These are phyloP conservation scores for Alternaria gaisen DNA, from an alignment of 2,329 filamentous ascomycete species.

Conservation along the genomic window DNA sequence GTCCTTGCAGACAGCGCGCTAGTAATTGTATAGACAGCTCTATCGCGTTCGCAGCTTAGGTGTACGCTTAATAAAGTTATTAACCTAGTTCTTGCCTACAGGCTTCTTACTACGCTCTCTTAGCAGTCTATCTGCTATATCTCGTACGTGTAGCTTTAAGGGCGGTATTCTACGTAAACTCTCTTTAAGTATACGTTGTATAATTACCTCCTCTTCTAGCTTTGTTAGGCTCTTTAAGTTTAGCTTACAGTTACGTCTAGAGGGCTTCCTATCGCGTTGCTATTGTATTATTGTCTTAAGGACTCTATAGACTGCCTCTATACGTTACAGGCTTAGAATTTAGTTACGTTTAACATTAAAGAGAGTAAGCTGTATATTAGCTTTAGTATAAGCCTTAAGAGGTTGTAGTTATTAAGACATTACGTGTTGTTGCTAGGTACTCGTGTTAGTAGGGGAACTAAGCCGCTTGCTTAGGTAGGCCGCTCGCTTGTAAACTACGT, in stretches of 20 bases:
- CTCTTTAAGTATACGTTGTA: neutral
- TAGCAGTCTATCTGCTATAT: neutral
- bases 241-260: neutral
- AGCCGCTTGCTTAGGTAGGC: no score
- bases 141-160: neutral
- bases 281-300: no score
- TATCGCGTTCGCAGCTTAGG: neutral
- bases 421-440: no score
- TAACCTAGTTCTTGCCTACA: neutral
- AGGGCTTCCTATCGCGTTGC: no score
- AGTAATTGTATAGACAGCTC: neutral
- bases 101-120: neutral
- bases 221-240: neutral
- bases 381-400: no score
- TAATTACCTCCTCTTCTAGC: neutral
- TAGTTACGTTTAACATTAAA: no score
- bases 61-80: neutral
- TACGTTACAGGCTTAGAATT: no score
- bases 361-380: no score
- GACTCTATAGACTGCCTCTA: no score
- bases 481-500: no score
- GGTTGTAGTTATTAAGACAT: no score
- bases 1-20: neutral
- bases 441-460: no score
- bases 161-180: neutral